Evolutionary conservation across 495 filamentous ascomycete genomes (phyloP).

Genomic region (Hypoxylon crocopeplum): DNA sequence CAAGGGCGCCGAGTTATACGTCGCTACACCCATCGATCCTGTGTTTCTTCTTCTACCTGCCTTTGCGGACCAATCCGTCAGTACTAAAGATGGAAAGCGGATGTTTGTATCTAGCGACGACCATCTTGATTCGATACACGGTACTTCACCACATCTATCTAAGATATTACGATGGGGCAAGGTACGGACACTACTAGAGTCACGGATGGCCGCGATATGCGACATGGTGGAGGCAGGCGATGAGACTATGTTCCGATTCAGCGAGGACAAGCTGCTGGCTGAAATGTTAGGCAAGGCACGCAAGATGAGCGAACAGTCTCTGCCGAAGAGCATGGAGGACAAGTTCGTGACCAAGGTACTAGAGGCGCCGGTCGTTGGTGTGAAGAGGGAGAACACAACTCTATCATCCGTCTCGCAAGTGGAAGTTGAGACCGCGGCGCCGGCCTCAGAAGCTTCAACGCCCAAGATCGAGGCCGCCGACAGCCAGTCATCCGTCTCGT

Average conservation of each 20-base stretch:
- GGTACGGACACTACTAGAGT: constrained; percentile 43
- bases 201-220: constrained; percentile 67
- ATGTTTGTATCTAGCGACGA: constrained; percentile 84
- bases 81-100: constrained; percentile 54
- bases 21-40: constrained; percentile 85
- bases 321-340: constrained; percentile 86
- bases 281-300: constrained; percentile 75
- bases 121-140: constrained; percentile 71
- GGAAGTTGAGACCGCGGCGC: constrained; percentile 15
- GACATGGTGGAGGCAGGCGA: constrained; percentile 82
- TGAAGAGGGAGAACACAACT: constrained; percentile 57
- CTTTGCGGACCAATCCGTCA: constrained; percentile 46
- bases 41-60: constrained; percentile 84
- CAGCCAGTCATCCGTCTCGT: constrained; percentile 47
- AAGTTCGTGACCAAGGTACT: constrained; percentile 79
- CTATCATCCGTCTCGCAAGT: constrained; percentile 36
- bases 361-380: constrained; percentile 71
- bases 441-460: constrained; percentile 42
- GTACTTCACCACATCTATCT: constrained; percentile 61
- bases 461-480: constrained; percentile 42
- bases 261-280: constrained; percentile 67
- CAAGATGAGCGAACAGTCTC: constrained; percentile 65
- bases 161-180: constrained; percentile 60
- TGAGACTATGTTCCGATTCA: constrained; percentile 82
- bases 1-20: constrained; percentile 70